Base-by-base conservation (phyloP, 2,329 filamentous ascomycete species). In the Lasiodiplodia hormozganensis region DNA sequence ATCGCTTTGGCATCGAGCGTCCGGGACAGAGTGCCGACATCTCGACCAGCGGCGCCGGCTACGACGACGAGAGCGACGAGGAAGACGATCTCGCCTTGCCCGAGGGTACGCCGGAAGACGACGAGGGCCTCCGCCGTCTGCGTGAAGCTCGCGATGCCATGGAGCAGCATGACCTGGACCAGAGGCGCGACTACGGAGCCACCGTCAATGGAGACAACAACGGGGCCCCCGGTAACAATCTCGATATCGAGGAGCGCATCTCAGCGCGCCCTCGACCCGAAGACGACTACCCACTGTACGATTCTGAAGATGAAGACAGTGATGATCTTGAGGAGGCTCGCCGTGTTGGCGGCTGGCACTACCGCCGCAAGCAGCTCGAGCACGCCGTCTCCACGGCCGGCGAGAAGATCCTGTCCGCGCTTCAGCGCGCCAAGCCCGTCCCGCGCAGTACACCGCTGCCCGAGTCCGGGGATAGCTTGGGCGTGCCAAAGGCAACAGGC, bases 1-100 rank as follows among this genome's bases (percentile, higher is more conserved):
- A 96, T 75, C 89, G 91, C 73, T 98, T 98, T 77, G 96, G 96
- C 67, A 97, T 99, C 74, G 91, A 92, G 75, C 87, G 95, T 40
- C 89, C 92, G 0, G 89, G 88, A 7, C 87, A 92, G 23, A 93
- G 91, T 66, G 89, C 90, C 40, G 92, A 89, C 47, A 89, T 92
- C 67, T 90, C 89, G 25, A 94, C 92, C 0, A 94, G 90, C 18
- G 92, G 92, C 21, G 91, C 93, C 64, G 87, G 92, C 60, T 89
- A 93, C 60, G 90, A 93, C 47, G 91, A 93, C 21, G 90, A 92
- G 43, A 89, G 92, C 25, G 89, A 90, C 1, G 90, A 92, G 28
- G 83, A 84, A 3, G 81, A 83, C 11, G 78, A 81, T 34, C 77
- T 76, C 12, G 71, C 72, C 40, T 73, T 77, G 4, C 75, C 77